Percentiles rank a stretch among this genome's conserved stretches.
These are phyloP conservation scores for Pseudogymnoascus sp. DNA, from an alignment of 2,329 filamentous ascomycete genomes.

Conservation along the genomic window DNA sequence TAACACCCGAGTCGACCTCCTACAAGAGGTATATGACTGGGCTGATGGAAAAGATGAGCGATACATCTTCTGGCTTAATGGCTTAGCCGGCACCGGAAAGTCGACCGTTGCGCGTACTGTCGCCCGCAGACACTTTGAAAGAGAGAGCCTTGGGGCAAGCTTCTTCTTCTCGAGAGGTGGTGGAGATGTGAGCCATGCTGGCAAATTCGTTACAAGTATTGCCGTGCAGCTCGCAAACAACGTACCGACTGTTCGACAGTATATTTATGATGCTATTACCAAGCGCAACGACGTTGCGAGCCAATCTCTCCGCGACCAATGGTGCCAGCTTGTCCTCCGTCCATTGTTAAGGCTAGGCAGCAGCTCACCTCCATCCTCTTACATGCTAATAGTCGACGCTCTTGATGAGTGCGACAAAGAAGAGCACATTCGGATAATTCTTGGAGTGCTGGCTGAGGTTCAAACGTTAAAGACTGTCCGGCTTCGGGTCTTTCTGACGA, in stretches of 20 bases:
- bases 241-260: constrained; percentile 3
- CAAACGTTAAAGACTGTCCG: constrained; percentile 12
- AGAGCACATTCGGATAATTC: constrained; percentile 16
- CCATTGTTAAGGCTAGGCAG: constrained; percentile 29
- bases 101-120: constrained; percentile 33
- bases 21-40: constrained; percentile 3
- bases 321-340: constrained; percentile 32
- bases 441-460: constrained; percentile 19
- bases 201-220: constrained; percentile 30
- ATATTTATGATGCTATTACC: constrained; percentile 16
- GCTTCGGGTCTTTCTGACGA: constrained; percentile 25
- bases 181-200: constrained; percentile 24
- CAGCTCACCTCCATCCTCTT: no score
- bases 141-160: constrained; percentile 24
- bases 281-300: constrained; percentile 13
- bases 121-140: constrained; percentile 19
- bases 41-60: constrained; percentile 2
- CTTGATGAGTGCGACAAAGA: constrained; percentile 27
- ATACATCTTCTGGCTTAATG: constrained; percentile 18
- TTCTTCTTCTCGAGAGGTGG: constrained; percentile 25
- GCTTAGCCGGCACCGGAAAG: constrained; percentile 32
- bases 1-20: not conserved
- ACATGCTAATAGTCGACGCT: constrained; percentile 27
- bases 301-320: constrained; percentile 35
- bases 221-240: constrained; percentile 21